Percentiles rank a stretch among this genome's conserved stretches.
These are phyloP conservation scores for Solanum etuberosum DNA, from an alignment of 257 asterid species.

Conservation along the genomic window DNA sequence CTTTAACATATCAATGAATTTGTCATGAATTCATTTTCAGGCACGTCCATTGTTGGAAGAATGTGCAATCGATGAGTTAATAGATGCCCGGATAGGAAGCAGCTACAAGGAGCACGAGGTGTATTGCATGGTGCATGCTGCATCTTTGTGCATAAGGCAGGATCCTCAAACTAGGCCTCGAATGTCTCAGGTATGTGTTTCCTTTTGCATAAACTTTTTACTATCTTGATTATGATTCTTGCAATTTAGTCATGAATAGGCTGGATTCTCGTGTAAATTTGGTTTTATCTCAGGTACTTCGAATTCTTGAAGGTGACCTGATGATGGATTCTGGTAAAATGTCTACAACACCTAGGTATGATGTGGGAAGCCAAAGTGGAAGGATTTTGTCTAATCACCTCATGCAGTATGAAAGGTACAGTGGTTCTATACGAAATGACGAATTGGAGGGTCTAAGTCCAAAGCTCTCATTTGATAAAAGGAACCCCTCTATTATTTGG, in stretches of 20 bases:
- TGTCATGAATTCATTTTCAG: slow-evolving; percentile 10
- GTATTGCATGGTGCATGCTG: slow-evolving; percentile 58
- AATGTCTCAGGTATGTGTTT: slow-evolving; percentile 52
- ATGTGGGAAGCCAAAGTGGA: slow-evolving; percentile 61
- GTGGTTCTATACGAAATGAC: slow-evolving; percentile 15
- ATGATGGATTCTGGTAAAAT: slow-evolving; percentile 45
- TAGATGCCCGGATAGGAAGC: slow-evolving; percentile 39
- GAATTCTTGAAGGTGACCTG: slow-evolving; percentile 75
- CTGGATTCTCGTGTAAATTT: neutral
- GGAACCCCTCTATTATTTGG: slow-evolving; percentile 11
- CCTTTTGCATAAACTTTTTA: neutral
- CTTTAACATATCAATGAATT: neutral
- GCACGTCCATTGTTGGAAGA: slow-evolving; percentile 65
- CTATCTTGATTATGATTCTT: neutral
- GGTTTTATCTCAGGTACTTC: slow-evolving; percentile 44
- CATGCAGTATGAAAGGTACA: slow-evolving; percentile 25
- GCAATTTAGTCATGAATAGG: neutral
- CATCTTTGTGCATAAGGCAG: slow-evolving; percentile 48
- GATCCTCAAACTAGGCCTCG: slow-evolving; percentile 71
- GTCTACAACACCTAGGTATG: slow-evolving; percentile 32
- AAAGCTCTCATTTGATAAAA: slow-evolving; percentile 23
- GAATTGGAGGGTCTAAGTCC: slow-evolving; percentile 36
- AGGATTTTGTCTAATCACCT: slow-evolving; percentile 31
- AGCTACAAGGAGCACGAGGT: slow-evolving; percentile 37
- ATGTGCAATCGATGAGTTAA: slow-evolving; percentile 32